Evolutionary conservation across 1,139 yeast species (phyloP).

Genomic region (Taphrina pruni): DNA sequence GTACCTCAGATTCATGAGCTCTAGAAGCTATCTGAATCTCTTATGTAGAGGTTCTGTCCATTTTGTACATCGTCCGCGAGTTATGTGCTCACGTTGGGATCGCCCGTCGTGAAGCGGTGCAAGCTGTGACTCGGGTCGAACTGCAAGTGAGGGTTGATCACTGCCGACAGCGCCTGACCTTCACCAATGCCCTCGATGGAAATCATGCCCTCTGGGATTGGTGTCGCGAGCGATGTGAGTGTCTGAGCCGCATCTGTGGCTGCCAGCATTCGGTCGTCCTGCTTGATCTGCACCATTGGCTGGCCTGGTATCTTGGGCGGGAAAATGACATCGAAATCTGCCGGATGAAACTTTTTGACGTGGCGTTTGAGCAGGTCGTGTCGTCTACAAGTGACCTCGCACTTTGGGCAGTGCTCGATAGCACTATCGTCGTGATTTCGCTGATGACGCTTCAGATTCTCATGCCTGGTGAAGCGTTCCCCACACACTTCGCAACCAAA

Average conservation of each 20-base stretch:
- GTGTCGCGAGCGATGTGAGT: conserved; percentile 35
- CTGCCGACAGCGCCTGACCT: conserved; percentile 24
- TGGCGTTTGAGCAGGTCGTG: conserved; percentile 38
- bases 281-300: conserved; percentile 19
- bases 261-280: conserved; percentile 32
- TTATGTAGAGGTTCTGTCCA: conserved; percentile 17
- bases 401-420: conserved; percentile 36
- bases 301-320: conserved; percentile 30
- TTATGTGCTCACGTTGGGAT: conserved; percentile 23
- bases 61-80: conserved; percentile 19
- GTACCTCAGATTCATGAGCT: neutral
- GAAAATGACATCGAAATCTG: conserved; percentile 20
- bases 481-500: conserved; percentile 37
- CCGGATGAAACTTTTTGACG: conserved; percentile 37
- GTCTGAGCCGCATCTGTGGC: conserved; percentile 40
- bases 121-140: conserved; percentile 27
- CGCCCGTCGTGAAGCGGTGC: conserved; percentile 11
- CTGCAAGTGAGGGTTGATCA: conserved; percentile 23
- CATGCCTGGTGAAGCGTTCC: conserved; percentile 39
- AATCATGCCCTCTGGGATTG: conserved; percentile 28
- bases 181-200: conserved; percentile 31
- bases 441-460: conserved; percentile 36
- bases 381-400: conserved; percentile 35
- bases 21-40: conserved; percentile 8
- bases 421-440: conserved; percentile 38